phyloP scores from a whole-genome alignment of 495 filamentous ascomycete species.

The Penicillium crystallinum region DNA sequence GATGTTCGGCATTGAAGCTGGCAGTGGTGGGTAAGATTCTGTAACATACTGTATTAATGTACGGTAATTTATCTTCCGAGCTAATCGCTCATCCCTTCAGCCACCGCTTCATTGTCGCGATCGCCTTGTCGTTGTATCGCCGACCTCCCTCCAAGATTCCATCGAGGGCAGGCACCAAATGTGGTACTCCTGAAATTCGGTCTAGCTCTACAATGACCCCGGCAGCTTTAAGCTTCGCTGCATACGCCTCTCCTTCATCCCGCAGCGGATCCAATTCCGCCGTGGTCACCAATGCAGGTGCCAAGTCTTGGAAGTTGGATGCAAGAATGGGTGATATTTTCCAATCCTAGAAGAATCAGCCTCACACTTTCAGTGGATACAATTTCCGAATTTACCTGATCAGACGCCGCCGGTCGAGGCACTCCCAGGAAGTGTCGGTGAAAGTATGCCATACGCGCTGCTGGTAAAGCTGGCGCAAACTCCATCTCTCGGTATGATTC shows the following conservation, averaged over 20 bases:
- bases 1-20: neutral
- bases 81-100: conserved; percentile 11
- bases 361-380: neutral
- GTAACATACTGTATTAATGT: conserved; percentile 3
- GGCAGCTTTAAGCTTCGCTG: conserved; percentile 32
- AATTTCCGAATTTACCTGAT: conserved; percentile 21
- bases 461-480: conserved; percentile 29
- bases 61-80: conserved; percentile 11
- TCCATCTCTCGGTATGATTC: conserved; percentile 40
- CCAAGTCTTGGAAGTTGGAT: conserved; percentile 29
- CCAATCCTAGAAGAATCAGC: conserved; percentile 27
- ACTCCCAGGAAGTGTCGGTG: conserved; percentile 35
- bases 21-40: conserved; percentile 1
- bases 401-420: conserved; percentile 27
- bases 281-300: conserved; percentile 41
- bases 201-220: conserved; percentile 32
- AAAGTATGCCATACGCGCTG: conserved; percentile 37
- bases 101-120: conserved; percentile 25
- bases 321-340: conserved; percentile 37
- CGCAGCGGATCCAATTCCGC: conserved; percentile 44
- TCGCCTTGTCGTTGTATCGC: conserved; percentile 25
- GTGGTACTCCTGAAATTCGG: conserved; percentile 30
- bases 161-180: conserved; percentile 33
- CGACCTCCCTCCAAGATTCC: conserved; percentile 26
- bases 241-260: conserved; percentile 44